Percentiles rank a stretch among this genome's conserved stretches.
phyloP scores from a whole-genome alignment of 1,284 basidiomycete species.

The Wallemia ichthyophaga region DNA sequence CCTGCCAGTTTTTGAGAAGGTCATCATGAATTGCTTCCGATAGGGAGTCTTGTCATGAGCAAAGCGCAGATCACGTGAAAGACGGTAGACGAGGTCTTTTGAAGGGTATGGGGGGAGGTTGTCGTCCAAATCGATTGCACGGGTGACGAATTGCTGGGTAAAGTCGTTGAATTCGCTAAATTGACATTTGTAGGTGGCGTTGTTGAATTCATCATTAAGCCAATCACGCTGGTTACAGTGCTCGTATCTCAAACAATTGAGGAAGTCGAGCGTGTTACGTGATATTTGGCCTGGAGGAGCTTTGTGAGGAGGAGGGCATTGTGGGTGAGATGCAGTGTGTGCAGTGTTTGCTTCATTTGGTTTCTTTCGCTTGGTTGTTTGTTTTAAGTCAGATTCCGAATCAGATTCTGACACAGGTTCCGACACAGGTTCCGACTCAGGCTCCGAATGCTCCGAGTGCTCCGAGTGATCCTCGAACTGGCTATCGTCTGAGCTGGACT shows the following conservation, averaged over 20 bases:
- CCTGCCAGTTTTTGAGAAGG: conserved; percentile 42
- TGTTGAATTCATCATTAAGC: conserved; percentile 18
- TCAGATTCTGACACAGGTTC: too few species aligned
- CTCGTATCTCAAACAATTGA: conserved; percentile 36
- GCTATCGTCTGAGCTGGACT: too few species aligned
- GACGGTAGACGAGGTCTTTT: conserved; percentile 56
- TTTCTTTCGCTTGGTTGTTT: too few species aligned
- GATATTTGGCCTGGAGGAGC: conserved; percentile 63
- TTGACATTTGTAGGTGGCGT: conserved; percentile 17
- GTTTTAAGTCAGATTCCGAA: too few species aligned
- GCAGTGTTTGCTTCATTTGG: conserved; percentile 15
- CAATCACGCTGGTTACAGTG: conserved; percentile 61
- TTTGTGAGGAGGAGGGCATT: conserved; percentile 11
- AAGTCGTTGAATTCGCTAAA: conserved; percentile 50
- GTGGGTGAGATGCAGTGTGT: conserved; percentile 1
- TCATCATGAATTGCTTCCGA: conserved; percentile 44
- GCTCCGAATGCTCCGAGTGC: too few species aligned
- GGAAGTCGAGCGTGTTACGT: conserved; percentile 47
- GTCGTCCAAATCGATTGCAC: conserved; percentile 36
- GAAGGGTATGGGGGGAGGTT: conserved; percentile 57
- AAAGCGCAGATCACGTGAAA: conserved; percentile 66
- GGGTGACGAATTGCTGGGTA: conserved; percentile 31
- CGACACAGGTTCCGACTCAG: too few species aligned
- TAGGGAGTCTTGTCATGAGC: conserved; percentile 82
- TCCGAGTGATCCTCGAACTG: too few species aligned